Percentiles rank a stretch among this genome's conserved stretches.
Conservation (phyloP, 441 rosid species). For the Adansonia gregorii region DNA sequence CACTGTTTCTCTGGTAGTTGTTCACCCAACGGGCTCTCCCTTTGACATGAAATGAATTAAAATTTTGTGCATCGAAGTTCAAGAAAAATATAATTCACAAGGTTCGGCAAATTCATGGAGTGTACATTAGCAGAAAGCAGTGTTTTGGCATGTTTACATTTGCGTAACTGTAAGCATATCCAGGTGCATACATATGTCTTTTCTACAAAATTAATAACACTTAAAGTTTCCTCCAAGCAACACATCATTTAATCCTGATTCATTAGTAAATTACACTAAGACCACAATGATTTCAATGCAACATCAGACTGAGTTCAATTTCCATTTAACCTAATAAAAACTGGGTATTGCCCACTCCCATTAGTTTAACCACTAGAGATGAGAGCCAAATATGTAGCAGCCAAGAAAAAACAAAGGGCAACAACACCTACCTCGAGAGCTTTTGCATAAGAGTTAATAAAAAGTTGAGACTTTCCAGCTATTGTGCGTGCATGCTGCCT, state of each 20-base stretch:
- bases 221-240: neutral
- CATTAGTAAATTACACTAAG: neutral
- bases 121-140: neutral
- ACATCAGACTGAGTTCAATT: neutral
- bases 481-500: conserved; percentile 96
- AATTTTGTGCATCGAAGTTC: neutral
- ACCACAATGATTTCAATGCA: neutral
- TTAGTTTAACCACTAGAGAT: neutral
- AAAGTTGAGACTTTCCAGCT: conserved; percentile 95
- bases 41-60: neutral
- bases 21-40: neutral
- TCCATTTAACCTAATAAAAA: neutral
- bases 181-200: neutral
- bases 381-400: neutral
- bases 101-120: neutral
- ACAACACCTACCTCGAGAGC: conserved; percentile 81
- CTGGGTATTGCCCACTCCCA: neutral
- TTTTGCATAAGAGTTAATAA: conserved; percentile 95
- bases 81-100: neutral
- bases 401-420: conserved; percentile 5
- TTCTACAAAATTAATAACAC: neutral
- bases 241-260: neutral
- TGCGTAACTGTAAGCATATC: neutral
- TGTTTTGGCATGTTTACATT: neutral
- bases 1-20: neutral